phyloP scores from a whole-genome alignment of 164 flowering plant genomes.

The Magnolia changhungtana region DNA sequence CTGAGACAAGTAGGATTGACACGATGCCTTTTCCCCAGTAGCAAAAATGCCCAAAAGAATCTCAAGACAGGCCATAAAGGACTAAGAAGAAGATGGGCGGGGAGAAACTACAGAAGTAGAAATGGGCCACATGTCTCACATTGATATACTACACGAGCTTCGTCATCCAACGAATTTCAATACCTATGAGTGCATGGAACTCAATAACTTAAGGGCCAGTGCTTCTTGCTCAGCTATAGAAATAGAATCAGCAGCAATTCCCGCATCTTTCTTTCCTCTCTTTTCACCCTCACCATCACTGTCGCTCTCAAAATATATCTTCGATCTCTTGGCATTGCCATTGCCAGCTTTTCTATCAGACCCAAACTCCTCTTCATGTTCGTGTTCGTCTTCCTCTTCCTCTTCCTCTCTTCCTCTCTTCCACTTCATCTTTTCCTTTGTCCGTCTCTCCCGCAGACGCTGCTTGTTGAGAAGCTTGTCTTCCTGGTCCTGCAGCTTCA shows the following conservation, averaged over 20 bases:
- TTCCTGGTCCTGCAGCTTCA: conserved; percentile 66
- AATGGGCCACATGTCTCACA: too few relatives aligned
- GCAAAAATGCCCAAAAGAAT: too few relatives aligned
- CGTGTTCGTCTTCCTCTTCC: conserved; percentile 27
- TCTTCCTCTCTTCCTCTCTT: conserved; percentile 51
- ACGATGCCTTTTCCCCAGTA: too few relatives aligned
- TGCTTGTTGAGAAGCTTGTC: conserved; percentile 59
- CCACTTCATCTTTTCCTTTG: conserved; percentile 56
- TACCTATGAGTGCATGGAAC: conserved; percentile 42
- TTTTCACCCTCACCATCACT: conserved; percentile 34
- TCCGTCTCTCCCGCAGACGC: conserved; percentile 54
- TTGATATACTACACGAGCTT: too few relatives aligned
- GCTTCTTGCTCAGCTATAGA: conserved; percentile 82
- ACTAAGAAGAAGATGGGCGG: too few relatives aligned
- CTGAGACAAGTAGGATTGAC: too few relatives aligned
- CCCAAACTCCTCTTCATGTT: conserved; percentile 23
- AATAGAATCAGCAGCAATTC: conserved; percentile 26
- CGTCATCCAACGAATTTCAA: neutral
- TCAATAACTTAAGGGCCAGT: conserved; percentile 73
- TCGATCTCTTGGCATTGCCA: conserved; percentile 41
- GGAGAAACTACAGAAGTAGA: too few relatives aligned
- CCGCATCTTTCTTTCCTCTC: conserved; percentile 12
- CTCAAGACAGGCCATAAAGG: too few relatives aligned
- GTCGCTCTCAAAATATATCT: conserved; percentile 54
- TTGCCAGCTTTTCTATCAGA: conserved; percentile 38